Base-by-base conservation (phyloP, 495 filamentous ascomycete species). In the Daldinia caldariorum region DNA sequence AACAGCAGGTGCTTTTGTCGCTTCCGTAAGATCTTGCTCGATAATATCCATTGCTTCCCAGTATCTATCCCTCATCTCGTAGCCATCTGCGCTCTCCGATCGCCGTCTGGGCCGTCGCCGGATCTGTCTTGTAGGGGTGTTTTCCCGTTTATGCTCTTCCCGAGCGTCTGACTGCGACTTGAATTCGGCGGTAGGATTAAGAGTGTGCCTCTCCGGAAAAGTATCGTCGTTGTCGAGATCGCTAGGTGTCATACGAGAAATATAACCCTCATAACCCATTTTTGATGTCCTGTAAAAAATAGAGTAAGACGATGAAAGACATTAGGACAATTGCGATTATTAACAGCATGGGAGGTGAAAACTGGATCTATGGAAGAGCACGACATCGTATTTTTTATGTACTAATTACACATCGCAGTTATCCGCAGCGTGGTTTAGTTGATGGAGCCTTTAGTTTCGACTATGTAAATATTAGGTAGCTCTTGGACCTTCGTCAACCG, bases 41-140 rank as follows among this genome's bases (percentile, higher is more conserved):
- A 72, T 68, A 18, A 72, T 58, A 61, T 58, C 61, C 56, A 68
- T 68, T 10, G 70, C 70, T 26, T 72, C 70, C 70, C 64, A 72
- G 37, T 72, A 72, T 6, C 70, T 61, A 18, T 72, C 61, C 20
- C 70, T 68, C 70, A 72, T 72, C 43, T 72, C 70, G 37, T 72
- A 72, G 1, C 70, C 70, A 9, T 72, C 65, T 12, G 58, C 49
- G 45, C 70, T 72, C 37, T 72, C 70, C 0, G 70, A 72, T 26
- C 64, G 61, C 20, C 64, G 65, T 31, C 65, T 72, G 2, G 56
- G 65, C 18, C 64, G 64, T 20, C 57, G 61, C 5, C 56, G 64
- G 14, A 53, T 29, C 20, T 12, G 47, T 20, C 6, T 37, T 0
- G 49, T 6, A 7, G 32, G 9, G 3, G 22, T 10, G 0, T 56